These are phyloP conservation scores for Tephrocybe sp. DNA, from an alignment of 768 basidiomycete genomes.

Conservation along the genomic window DNA sequence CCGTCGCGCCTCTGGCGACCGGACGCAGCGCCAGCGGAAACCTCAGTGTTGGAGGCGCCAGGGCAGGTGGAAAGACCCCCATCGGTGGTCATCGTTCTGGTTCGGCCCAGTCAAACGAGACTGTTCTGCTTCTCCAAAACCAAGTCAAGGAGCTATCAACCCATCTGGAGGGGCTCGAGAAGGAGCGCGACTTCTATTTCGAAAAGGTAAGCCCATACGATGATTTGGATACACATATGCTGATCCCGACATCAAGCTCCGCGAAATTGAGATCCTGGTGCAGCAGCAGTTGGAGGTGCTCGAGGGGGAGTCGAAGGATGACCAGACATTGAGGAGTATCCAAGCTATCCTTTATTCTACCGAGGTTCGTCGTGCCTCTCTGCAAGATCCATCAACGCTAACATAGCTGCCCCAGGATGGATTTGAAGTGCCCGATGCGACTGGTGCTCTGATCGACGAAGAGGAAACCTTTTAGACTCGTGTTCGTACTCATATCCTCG, in stretches of 20 bases:
- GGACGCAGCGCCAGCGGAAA: conserved; percentile 34
- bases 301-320: conserved; percentile 57
- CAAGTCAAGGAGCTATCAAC: conserved; percentile 82
- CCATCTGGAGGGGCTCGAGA: conserved; percentile 90
- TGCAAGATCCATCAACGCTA: not conserved
- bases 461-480: conserved; percentile 72
- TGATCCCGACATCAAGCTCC: conserved; percentile 52
- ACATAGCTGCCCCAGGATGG: conserved; percentile 62
- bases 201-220: conserved; percentile 69
- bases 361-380: conserved; percentile 53
- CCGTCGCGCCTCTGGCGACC: conserved; percentile 65
- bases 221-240: not conserved
- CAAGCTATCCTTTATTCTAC: conserved; percentile 94
- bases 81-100: conserved; percentile 67
- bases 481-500: conserved; percentile 3
- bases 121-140: conserved; percentile 62
- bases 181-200: conserved; percentile 98
- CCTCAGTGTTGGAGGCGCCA: conserved; percentile 22
- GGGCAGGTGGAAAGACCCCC: conserved; percentile 74
- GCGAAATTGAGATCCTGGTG: conserved; percentile 94
- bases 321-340: conserved; percentile 68
- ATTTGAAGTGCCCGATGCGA: conserved; percentile 83
- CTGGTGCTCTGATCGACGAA: conserved; percentile 54
- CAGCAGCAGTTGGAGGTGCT: conserved; percentile 73
- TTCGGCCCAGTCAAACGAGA: conserved; percentile 66